These are phyloP conservation scores for Penicillium sp. DNA, from an alignment of 2,329 filamentous ascomycete species.

Conservation along the genomic window DNA sequence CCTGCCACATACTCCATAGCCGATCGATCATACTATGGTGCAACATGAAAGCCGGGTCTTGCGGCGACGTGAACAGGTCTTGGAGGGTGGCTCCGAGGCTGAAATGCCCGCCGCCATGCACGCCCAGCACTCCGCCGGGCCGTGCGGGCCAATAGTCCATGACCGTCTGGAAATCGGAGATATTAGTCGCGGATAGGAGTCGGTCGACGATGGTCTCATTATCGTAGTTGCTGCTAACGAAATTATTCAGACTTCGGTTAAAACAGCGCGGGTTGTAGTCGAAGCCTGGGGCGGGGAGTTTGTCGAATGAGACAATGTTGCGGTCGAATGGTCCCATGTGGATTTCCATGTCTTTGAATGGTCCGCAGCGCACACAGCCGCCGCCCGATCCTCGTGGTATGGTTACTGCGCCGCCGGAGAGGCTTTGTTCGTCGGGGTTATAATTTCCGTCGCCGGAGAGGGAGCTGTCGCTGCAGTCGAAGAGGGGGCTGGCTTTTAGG, in stretches of 20 bases:
- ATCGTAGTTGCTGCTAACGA: slow-evolving; percentile 27
- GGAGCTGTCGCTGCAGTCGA: slow-evolving; percentile 47
- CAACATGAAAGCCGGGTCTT: slow-evolving; percentile 48
- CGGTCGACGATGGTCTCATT: slow-evolving; percentile 17
- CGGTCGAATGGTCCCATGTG: slow-evolving; percentile 29
- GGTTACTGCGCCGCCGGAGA: slow-evolving; percentile 34
- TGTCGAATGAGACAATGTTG: slow-evolving; percentile 7
- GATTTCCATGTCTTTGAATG: slow-evolving; percentile 38
- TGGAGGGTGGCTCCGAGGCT: slow-evolving; percentile 44
- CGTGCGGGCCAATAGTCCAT: slow-evolving; percentile 37
- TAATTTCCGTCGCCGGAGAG: slow-evolving; percentile 47
- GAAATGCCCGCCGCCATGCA: slow-evolving; percentile 49
- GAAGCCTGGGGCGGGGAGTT: slow-evolving; percentile 20
- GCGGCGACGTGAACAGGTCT: slow-evolving; percentile 47
- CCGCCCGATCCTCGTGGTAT: slow-evolving; percentile 41
- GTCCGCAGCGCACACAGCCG: slow-evolving; percentile 36
- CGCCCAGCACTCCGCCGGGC: slow-evolving; percentile 31
- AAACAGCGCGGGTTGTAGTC: slow-evolving; percentile 32
- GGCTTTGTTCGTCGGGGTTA: slow-evolving; percentile 23
- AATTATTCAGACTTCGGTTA: slow-evolving; percentile 25
- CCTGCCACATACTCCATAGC: slow-evolving; percentile 49
- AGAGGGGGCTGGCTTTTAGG: slow-evolving; percentile 44
- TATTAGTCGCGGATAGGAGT: slow-evolving; percentile 19
- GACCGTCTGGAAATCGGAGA: slow-evolving; percentile 34
- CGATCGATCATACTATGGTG: slow-evolving; percentile 50